phyloP scores from a whole-genome alignment of 345 rosid species.

The Corchorus olitorius region DNA sequence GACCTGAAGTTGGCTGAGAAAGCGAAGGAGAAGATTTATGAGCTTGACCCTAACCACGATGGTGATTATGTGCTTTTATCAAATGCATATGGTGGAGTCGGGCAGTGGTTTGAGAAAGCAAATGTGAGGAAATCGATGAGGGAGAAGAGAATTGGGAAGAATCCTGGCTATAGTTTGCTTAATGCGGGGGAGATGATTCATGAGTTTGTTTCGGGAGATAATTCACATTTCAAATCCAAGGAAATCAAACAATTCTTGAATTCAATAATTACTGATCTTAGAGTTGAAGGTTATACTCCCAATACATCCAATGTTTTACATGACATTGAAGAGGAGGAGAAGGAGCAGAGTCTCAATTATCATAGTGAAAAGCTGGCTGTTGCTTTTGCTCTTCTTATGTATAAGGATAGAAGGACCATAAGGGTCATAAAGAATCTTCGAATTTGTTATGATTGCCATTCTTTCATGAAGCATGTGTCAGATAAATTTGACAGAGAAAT shows the following conservation, averaged over 20 bases:
- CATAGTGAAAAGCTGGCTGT: constrained; percentile 63
- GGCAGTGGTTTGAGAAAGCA: constrained; percentile 45
- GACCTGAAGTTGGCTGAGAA: constrained; percentile 42
- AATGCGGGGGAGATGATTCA: constrained; percentile 33
- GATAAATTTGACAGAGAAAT: constrained; percentile 37
- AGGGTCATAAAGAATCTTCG: constrained; percentile 53
- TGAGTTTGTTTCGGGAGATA: constrained; percentile 51
- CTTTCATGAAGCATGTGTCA: constrained; percentile 49
- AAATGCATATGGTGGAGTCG: constrained; percentile 47
- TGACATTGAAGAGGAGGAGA: constrained; percentile 62
- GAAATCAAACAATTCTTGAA: constrained; percentile 31
- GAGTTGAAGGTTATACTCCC: constrained; percentile 41
- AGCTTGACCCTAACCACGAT: constrained; percentile 50
- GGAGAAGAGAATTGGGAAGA: constrained; percentile 44
- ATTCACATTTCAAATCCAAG: constrained; percentile 39
- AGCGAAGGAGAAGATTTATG: constrained; percentile 36
- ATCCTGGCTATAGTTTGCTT: constrained; percentile 44
- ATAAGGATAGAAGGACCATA: constrained; percentile 27
- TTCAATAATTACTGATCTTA: constrained; percentile 29
- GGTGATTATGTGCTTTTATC: constrained; percentile 63
- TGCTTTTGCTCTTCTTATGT: constrained; percentile 40
- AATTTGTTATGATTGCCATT: constrained; percentile 46
- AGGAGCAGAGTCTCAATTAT: constrained; percentile 44
- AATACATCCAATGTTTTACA: constrained; percentile 35
- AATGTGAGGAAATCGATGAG: constrained; percentile 41